Base-by-base conservation (phyloP, 257 asterid species). In the Ilex asprella region DNA sequence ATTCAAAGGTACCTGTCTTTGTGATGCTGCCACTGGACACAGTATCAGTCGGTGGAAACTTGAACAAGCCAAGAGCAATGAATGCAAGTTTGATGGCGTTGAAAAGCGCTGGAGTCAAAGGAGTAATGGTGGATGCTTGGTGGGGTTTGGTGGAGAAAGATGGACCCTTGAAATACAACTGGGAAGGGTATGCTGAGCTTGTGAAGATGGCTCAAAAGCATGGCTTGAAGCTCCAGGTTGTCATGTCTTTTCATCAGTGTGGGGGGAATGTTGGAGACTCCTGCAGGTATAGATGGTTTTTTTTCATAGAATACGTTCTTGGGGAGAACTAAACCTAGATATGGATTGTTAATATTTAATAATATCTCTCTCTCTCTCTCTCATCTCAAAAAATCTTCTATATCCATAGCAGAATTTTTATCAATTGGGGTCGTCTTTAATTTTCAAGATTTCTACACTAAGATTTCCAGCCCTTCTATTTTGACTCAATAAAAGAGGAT, bases 21-120 rank as follows among this genome's bases (percentile, higher is more conserved):
- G 93, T 89, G 60, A 88, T 89, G 97, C 82, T 92, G n/a, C 97
- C 98, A 2, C 92, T 89, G 6, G 97, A 92, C 64, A 86, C 98
- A 2, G 58, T 83, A 47, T 68, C 85, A 2, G 31, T 80, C 47
- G 87, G 82, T 8, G 97, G 95, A 31, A 69, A 50, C 47, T 41
- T 92, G 76, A 86, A 83, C 77, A 88, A 80, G 69, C 82, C 93
- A 32, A 62, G 83, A 60, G 87, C 95, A 0, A 92, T 89, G 95
- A 66, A 77, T 31, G 97, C 95, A n/a, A 86, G 97, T 68, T 73
- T 92, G 78, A 78, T 83, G 95, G 97, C 98, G 58, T 67, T 92
- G 68, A 89, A 83, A 79, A 82, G 84, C 64, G 86, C 86, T 7
- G 98, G 97, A 35, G 87, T 84, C 32, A 95, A 89, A 76, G 98